Percentiles rank a stretch among this genome's conserved stretches.
These are phyloP conservation scores for Syzygium oleosum DNA, from an alignment of 345 rosid species.

Conservation along the genomic window DNA sequence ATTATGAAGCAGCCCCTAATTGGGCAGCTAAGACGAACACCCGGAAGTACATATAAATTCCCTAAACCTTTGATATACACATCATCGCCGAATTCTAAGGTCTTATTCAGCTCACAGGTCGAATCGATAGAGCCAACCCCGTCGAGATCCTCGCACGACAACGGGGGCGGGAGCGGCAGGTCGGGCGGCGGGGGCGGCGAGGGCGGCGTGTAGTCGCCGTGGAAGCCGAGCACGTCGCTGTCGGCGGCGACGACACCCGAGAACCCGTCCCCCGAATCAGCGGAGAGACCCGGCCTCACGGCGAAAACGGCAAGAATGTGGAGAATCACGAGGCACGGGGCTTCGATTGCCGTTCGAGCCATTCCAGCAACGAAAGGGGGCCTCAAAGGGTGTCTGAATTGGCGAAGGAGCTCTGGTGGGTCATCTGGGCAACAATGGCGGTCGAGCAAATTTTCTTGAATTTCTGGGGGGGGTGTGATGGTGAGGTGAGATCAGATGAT, in stretches of 20 bases:
- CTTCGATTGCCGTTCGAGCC: not conserved
- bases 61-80: slow-evolving; percentile 50
- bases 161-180: slow-evolving; percentile 10
- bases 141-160: slow-evolving; percentile 42
- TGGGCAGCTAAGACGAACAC: slow-evolving; percentile 33
- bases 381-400: not conserved
- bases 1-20: slow-evolving; percentile 33
- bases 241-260: slow-evolving; percentile 6
- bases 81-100: slow-evolving; percentile 26
- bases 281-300: not conserved
- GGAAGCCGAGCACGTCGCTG: slow-evolving; percentile 16
- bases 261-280: slow-evolving; percentile 20
- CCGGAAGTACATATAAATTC: slow-evolving; percentile 29
- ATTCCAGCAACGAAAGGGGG: not conserved
- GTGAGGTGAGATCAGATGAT: not conserved
- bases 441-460: not conserved
- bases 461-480: not conserved
- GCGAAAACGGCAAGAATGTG: not conserved
- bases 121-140: slow-evolving; percentile 53
- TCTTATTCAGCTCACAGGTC: slow-evolving; percentile 39
- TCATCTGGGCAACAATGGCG: not conserved
- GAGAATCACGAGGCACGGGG: not conserved
- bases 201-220: slow-evolving; percentile 56
- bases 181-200: slow-evolving; percentile 43
- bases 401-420: not conserved